Evolutionary conservation across 2,329 filamentous ascomycete species (phyloP), one percentile per base, ranked within the genome.

Genomic region (Ceratocystis diversiconidia): DNA sequence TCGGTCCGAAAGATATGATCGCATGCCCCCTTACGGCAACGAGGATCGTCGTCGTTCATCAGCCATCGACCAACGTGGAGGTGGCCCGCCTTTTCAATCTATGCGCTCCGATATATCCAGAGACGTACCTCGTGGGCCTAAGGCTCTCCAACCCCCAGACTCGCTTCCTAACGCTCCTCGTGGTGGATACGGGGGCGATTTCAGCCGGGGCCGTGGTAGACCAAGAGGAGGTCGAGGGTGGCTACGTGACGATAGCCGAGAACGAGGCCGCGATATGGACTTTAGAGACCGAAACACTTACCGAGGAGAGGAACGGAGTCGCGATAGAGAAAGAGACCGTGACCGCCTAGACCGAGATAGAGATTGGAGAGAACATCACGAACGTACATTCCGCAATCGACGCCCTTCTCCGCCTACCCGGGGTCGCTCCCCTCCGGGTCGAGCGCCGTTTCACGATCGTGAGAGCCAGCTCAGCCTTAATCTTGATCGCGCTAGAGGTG

Each of bases 111-210:
- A 85, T 70, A 72, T 80, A 70, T 69, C 80, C 73, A 73, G 78
- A 36, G 79, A 95, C 69, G 86, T 89, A 1, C 91, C 91, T 2
- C 82, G 90, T 65, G 91, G 89, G 0, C 90, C 91, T 10, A 90
- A 92, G 74, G 89, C 88, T n/a, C 48, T 63, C n/a, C 65, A 66
- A 66, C 48, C 65, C 3, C 77, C 91, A 67, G 89, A 92, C 68
- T 76, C 83, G 36, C 82, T 84, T n/a, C 83, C 81, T 69, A 85
- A 85, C 36, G 86, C 85, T 15, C 82, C 88, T 66, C 86, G 86
- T 55, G 81, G 85, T 66, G 84, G 83, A 7, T 89, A 86, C 71
- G 77, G 78, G 2, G 80, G 83, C 28, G 88, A 90, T 63, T 86
- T 85, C 70, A 79, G 83, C 69, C 79, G 79, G 66, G 73, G 75